phyloP scores from a whole-genome alignment of 257 asterid species.

The Solanum corneliomulleri region DNA sequence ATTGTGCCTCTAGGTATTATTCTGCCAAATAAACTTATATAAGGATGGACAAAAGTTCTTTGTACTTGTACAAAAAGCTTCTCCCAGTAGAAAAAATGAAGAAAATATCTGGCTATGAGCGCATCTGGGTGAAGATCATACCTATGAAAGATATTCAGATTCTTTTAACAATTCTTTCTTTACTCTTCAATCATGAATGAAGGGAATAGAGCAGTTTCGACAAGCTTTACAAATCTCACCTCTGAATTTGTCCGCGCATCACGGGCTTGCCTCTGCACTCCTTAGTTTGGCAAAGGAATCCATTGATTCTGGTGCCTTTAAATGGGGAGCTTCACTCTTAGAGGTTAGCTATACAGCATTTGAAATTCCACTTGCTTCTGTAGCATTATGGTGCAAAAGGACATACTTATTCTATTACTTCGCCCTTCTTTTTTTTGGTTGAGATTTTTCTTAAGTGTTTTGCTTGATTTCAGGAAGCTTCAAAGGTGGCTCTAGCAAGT shows the following conservation, averaged over 20 bases:
- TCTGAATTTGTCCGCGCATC: constrained; percentile 55
- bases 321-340: constrained; percentile 85
- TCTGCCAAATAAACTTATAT: background rate
- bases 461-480: constrained; percentile 63
- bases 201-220: constrained; percentile 85
- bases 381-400: background rate
- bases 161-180: background rate
- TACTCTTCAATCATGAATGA: constrained; percentile 1
- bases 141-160: background rate
- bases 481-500: constrained; percentile 46
- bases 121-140: background rate
- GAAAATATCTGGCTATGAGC: background rate
- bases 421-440: background rate
- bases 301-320: constrained; percentile 60
- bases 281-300: constrained; percentile 88
- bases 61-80: background rate
- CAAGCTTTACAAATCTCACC: constrained; percentile 65
- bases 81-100: background rate
- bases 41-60: background rate
- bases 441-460: constrained; percentile 3
- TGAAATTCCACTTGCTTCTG: constrained; percentile 1
- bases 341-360: constrained; percentile 44
- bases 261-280: constrained; percentile 86
- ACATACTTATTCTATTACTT: background rate
- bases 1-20: background rate